Conservation (phyloP, 2,329 filamentous ascomycete species). For the Sphaerulina populicola region DNA sequence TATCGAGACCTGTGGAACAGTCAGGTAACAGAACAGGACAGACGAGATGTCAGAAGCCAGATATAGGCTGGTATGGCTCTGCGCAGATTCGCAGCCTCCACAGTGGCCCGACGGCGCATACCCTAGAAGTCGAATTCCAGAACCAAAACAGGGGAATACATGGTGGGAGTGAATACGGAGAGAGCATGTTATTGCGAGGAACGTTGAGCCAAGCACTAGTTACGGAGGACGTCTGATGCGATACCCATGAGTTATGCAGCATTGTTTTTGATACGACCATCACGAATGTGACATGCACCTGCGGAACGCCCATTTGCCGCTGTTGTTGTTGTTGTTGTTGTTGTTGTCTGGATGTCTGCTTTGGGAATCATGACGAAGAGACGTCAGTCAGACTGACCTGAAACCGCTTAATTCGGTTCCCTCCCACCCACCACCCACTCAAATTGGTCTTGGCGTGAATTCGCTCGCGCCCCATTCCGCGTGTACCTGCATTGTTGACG, state of each 20-base stretch:
- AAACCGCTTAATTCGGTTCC: too few relatives aligned
- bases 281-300: conserved; percentile 1
- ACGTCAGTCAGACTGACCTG: too few relatives aligned
- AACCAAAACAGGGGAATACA: not conserved
- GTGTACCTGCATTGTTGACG: conserved; percentile 5
- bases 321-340: not conserved
- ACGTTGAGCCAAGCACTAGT: not conserved
- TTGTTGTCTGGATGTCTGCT: not conserved
- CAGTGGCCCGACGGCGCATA: not conserved
- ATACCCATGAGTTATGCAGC: conserved; percentile 11
- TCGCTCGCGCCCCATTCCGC: not conserved
- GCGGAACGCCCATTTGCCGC: not conserved
- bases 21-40: too few relatives aligned
- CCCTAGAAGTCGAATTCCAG: not conserved
- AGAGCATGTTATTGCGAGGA: not conserved
- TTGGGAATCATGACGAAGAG: too few relatives aligned
- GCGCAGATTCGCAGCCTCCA: not conserved
- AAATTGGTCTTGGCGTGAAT: not conserved
- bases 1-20: too few relatives aligned
- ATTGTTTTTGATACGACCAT: conserved; percentile 3
- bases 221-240: not conserved
- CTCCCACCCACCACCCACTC: too few relatives aligned
- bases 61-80: too few relatives aligned
- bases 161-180: not conserved
- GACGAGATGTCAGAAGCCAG: too few relatives aligned